Conservation (phyloP, 176 grass and related monocot species). For the Aegilops tauschii region DNA sequence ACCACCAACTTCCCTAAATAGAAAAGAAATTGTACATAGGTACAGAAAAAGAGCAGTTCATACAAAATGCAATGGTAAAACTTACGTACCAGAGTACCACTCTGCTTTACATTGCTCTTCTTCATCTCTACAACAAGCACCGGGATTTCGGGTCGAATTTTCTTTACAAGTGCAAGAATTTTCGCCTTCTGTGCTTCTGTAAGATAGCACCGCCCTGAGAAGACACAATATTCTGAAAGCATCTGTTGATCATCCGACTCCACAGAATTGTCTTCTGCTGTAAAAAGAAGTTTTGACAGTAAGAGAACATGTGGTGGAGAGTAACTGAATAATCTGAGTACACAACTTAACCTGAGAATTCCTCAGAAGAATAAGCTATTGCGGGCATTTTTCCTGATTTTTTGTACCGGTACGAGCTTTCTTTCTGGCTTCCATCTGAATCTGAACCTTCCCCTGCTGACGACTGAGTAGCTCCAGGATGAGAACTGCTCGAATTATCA, state of each 20-base stretch:
- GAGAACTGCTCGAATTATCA: background rate
- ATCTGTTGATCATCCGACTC: conserved; percentile 12
- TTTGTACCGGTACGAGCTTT: background rate
- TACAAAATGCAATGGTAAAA: background rate
- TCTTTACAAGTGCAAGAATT: background rate
- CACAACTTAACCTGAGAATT: conserved; percentile 34
- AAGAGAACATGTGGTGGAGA: background rate
- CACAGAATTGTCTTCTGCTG: conserved; percentile 8
- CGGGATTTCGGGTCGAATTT: conserved; percentile 10
- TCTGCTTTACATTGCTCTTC: background rate
- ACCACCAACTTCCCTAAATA: too few relatives aligned
- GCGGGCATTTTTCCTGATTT: background rate
- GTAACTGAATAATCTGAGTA: background rate
- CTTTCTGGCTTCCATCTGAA: background rate
- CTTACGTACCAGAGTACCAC: background rate
- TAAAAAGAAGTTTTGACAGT: background rate
- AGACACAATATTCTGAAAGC: background rate
- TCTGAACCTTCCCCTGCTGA: background rate
- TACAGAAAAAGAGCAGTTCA: background rate
- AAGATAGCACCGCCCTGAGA: conserved; percentile 14
- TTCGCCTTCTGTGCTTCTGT: background rate
- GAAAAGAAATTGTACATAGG: background rate
- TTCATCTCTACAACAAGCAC: conserved; percentile 29
- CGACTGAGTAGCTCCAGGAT: background rate
- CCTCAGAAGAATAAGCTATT: background rate